Percentiles rank a stretch among this genome's conserved stretches.
These are phyloP conservation scores for Toxoplasma gondii DNA, from an alignment of 169 alveolate genomes.

Conservation along the genomic window DNA sequence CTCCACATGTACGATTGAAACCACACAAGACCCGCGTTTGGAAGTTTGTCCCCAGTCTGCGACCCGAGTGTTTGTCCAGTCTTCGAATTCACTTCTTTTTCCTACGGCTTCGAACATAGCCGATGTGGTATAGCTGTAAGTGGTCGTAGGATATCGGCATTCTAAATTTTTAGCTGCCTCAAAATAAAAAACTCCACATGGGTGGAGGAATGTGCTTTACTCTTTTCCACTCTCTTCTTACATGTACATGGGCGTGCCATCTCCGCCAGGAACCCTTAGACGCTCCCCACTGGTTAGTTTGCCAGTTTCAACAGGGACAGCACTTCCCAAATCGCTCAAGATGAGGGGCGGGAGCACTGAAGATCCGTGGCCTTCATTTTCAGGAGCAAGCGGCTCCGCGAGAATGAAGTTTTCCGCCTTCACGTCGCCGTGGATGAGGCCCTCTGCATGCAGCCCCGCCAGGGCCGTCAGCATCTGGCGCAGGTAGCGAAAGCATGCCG, in stretches of 20 bases:
- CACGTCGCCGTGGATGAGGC: conserved; percentile 31
- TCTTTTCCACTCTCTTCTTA: neutral
- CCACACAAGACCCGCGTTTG: too few relatives aligned
- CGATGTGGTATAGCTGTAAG: too few relatives aligned
- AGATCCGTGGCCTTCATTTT: neutral
- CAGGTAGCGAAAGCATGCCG: neutral
- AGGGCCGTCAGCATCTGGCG: neutral
- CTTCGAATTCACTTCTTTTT: too few relatives aligned
- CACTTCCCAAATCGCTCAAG: neutral
- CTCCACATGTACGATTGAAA: too few relatives aligned
- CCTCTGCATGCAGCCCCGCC: conserved; percentile 11
- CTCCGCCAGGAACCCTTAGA: neutral
- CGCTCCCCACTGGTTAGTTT: neutral
- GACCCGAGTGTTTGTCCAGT: too few relatives aligned
- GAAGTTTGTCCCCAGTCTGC: too few relatives aligned
- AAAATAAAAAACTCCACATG: too few relatives aligned
- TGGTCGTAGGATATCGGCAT: too few relatives aligned
- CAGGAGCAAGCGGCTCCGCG: neutral
- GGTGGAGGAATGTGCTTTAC: too few relatives aligned
- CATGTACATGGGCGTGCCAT: conserved; percentile 22
- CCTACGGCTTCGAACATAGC: too few relatives aligned
- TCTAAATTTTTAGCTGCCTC: too few relatives aligned
- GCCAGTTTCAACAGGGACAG: neutral
- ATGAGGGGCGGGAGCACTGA: neutral
- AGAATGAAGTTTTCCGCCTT: conserved; percentile 15